Evolutionary conservation across 257 asterid genomes (phyloP), one percentile per base, ranked within the genome.

Genomic region (Penstemon davidsonii): DNA sequence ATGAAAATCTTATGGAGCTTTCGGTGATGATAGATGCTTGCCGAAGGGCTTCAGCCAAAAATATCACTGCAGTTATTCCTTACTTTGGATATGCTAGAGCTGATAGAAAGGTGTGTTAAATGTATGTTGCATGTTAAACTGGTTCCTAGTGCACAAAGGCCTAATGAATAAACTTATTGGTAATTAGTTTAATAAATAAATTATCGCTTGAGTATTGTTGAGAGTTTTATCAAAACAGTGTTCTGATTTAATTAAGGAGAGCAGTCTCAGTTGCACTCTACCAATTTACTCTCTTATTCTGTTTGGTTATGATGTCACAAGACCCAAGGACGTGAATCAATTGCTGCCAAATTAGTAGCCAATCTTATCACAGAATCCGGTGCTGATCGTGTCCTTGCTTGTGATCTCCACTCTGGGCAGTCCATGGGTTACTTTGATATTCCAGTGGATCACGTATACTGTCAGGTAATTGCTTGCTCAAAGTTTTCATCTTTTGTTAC

Each of bases 61-160:
- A 77, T 64, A 82, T 91, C 61, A 91, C 97, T 44, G 95, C 96
- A 7, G 97, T 91, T 68, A 85, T 86, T 70, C 97, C 97, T 11
- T 91, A 91, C 79, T 91, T 91, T 68, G 97, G 97, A 75, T 91
- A 91, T 86, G 95, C 96, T 59, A 84, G 97, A 78, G 96, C 97
- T 65, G 97, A 91, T 78, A 82, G 97, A 64, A 91, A 91, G 97
- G 97, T 76, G 72, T 57, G 73, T 19, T 66, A 44, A 55, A 72
- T 25, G 33, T 25, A 25, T 25, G 33, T 25, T 63, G 39, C 73
- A 40, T 18, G 10, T 49, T 50, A 15, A 44, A 45, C 37, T 5
- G 45, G 66, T 49, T 72, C 45, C 46, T 39, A 10, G 40, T 13
- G 70, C 70, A 44, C 44, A 40, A 36, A 25, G 50, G 8, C 46